Percentiles rank a stretch among this genome's conserved stretches.
These are phyloP conservation scores for Achaetomium macrosporum DNA, from an alignment of 2,329 filamentous ascomycete species.

Conservation along the genomic window DNA sequence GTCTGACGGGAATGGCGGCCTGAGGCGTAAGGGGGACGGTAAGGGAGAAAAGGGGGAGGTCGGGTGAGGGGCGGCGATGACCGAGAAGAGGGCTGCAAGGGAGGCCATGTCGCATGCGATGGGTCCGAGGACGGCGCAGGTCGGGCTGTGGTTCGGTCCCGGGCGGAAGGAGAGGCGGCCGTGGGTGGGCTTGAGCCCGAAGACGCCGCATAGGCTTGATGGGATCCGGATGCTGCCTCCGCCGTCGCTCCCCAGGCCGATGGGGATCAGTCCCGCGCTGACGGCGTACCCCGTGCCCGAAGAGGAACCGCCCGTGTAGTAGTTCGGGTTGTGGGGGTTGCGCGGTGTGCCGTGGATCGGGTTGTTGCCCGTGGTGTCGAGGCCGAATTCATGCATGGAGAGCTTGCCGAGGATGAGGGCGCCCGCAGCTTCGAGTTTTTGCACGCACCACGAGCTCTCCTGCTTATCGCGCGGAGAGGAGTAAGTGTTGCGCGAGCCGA, in stretches of 20 bases:
- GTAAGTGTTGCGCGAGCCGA: slow-evolving; percentile 58
- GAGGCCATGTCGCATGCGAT: slow-evolving; percentile 63
- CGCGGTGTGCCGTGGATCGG: slow-evolving; percentile 64
- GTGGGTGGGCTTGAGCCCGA: slow-evolving; percentile 67
- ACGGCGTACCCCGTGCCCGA: slow-evolving; percentile 68
- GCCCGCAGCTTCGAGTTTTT: slow-evolving; percentile 63
- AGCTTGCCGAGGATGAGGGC: slow-evolving; percentile 66
- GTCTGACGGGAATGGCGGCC: slow-evolving; percentile 11
- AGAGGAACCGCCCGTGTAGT: slow-evolving; percentile 73
- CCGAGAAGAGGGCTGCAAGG: slow-evolving; percentile 58
- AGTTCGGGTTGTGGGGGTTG: slow-evolving; percentile 66
- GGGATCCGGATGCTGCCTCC: slow-evolving; percentile 72
- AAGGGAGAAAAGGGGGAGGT: slow-evolving; percentile 47
- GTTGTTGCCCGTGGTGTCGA: slow-evolving; percentile 73
- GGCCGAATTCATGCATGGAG: slow-evolving; percentile 71
- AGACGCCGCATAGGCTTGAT: slow-evolving; percentile 64
- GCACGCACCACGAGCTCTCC: slow-evolving; percentile 63
- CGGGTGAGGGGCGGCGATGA: slow-evolving; percentile 59
- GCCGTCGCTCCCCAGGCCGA: slow-evolving; percentile 66
- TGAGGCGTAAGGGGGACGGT: slow-evolving; percentile 25
- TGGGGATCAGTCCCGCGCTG: slow-evolving; percentile 62
- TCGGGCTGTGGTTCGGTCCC: slow-evolving; percentile 51
- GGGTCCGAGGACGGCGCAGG: slow-evolving; percentile 60
- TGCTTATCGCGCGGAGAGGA: slow-evolving; percentile 37
- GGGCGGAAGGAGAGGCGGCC: slow-evolving; percentile 59